Evolutionary conservation across 2,329 filamentous ascomycete genomes (phyloP).

Genomic region (Trichoderma sp.): DNA sequence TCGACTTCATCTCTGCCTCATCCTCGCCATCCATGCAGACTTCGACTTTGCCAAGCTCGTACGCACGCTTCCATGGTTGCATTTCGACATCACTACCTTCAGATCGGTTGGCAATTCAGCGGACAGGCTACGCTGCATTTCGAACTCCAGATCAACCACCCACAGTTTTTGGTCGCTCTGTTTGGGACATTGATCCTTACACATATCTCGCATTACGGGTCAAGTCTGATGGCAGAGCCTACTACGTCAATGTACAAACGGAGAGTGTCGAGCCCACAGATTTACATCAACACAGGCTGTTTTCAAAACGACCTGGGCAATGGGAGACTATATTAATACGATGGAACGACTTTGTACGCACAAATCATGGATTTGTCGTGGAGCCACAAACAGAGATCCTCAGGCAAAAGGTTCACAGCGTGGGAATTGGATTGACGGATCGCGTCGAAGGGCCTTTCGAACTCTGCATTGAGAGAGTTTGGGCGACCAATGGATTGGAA

Average conservation of each 20-base stretch:
- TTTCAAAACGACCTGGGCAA: slow-evolving; percentile 74
- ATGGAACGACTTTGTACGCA: slow-evolving; percentile 92
- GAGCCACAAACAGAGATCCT: slow-evolving; percentile 92
- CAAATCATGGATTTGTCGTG: slow-evolving; percentile 87
- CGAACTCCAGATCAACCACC: slow-evolving; percentile 75
- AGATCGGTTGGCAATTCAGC: slow-evolving; percentile 72
- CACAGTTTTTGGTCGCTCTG: slow-evolving; percentile 81
- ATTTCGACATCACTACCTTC: slow-evolving; percentile 85
- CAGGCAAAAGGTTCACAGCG: slow-evolving; percentile 78
- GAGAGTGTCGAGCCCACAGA: slow-evolving; percentile 94
- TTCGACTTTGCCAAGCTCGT: slow-evolving; percentile 40
- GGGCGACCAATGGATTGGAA: slow-evolving; percentile 73
- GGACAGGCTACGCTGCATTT: slow-evolving; percentile 88
- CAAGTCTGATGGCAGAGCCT: slow-evolving; percentile 87
- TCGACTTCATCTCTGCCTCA: slow-evolving; percentile 63
- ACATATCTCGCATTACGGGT: slow-evolving; percentile 84
- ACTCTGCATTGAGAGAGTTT: slow-evolving; percentile 81
- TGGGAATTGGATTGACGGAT: slow-evolving; percentile 89
- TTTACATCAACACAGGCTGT: slow-evolving; percentile 90
- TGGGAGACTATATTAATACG: slow-evolving; percentile 96
- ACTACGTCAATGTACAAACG: slow-evolving; percentile 94
- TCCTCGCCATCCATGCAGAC: neutral
- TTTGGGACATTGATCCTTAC: slow-evolving; percentile 92
- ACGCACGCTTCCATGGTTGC: slow-evolving; percentile 81
- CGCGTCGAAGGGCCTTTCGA: slow-evolving; percentile 87